A percentile compares a stretch with the other conserved stretches of the same genome.
Evolutionary conservation across 305 asterid species (phyloP).

Genomic region (Fraxinus latifolia): DNA sequence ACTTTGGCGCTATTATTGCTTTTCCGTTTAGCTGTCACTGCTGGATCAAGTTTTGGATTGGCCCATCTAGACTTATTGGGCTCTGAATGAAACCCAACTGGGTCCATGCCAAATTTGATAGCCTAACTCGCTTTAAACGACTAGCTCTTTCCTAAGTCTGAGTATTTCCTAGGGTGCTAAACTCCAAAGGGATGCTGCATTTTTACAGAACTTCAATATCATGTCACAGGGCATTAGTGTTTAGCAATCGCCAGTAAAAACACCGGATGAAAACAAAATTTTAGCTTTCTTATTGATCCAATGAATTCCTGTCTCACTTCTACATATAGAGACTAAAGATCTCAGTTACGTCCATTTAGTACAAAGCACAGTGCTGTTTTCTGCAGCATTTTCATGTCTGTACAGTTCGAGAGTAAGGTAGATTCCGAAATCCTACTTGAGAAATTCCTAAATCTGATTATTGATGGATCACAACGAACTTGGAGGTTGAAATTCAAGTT

Average conservation of each 20-base stretch:
- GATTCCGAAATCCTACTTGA: background rate
- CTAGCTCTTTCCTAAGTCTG: background rate
- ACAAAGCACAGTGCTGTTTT: background rate
- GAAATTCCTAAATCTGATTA: background rate
- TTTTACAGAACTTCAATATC: background rate
- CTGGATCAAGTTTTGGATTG: background rate
- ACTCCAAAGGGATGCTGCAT: background rate
- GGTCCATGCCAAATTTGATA: background rate
- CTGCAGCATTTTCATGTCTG: background rate
- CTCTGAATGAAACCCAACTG: background rate
- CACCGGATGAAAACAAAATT: background rate
- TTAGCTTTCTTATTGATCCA: background rate
- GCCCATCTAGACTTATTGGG: background rate
- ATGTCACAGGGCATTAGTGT: background rate
- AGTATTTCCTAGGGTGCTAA: background rate
- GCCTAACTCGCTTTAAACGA: background rate
- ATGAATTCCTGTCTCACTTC: background rate
- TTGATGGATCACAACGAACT: background rate
- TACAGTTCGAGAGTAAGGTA: slow-evolving; percentile 10
- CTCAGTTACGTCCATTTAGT: background rate
- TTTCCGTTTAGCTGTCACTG: background rate
- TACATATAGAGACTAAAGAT: background rate
- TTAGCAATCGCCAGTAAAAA: background rate
- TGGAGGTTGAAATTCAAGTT: background rate
- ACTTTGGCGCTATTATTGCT: background rate